A percentile compares a stretch with the other conserved stretches of the same genome.
phyloP scores from a whole-genome alignment of 2,329 filamentous ascomycete species.

The Phialophora expanda region DNA sequence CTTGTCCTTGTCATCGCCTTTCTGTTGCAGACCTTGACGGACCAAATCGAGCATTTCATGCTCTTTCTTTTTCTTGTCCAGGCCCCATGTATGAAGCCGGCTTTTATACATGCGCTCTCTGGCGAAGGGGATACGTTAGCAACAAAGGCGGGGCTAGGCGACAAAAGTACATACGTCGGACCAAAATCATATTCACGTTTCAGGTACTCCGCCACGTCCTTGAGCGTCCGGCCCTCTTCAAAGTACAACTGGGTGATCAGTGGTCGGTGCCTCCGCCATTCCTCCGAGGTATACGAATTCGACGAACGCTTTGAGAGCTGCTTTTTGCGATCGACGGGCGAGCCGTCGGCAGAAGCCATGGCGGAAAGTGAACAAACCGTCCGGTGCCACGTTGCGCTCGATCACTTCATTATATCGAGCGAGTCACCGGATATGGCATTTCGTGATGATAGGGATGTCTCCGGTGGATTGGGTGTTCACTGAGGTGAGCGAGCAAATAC shows the following conservation, averaged over 20 bases:
- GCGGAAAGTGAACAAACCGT: slow-evolving; percentile 5
- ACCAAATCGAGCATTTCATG: slow-evolving; percentile 42
- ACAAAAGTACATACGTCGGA: slow-evolving; percentile 36
- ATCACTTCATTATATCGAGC: slow-evolving; percentile 16
- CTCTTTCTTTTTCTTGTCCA: slow-evolving; percentile 41
- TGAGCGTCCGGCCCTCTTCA: slow-evolving; percentile 39
- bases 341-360: slow-evolving; percentile 30
- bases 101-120: slow-evolving; percentile 42
- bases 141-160: neutral
- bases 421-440: slow-evolving; percentile 10
- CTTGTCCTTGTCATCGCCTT: slow-evolving; percentile 39
- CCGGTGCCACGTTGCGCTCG: neutral
- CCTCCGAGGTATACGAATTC: slow-evolving; percentile 40
- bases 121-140: neutral
- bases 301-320: slow-evolving; percentile 38
- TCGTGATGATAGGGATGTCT: slow-evolving; percentile 19
- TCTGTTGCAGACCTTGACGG: slow-evolving; percentile 37
- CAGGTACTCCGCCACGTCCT: slow-evolving; percentile 39
- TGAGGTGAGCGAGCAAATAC: slow-evolving; percentile 7
- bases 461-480: slow-evolving; percentile 6
- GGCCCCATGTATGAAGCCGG: slow-evolving; percentile 37
- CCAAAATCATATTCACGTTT: slow-evolving; percentile 38
- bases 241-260: slow-evolving; percentile 40
- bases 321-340: slow-evolving; percentile 29
- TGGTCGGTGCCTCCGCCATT: slow-evolving; percentile 39